A percentile compares a stretch with the other conserved stretches of the same genome.
Conservation (phyloP, 352 stramenopile species). For the Pythium coloratum region DNA sequence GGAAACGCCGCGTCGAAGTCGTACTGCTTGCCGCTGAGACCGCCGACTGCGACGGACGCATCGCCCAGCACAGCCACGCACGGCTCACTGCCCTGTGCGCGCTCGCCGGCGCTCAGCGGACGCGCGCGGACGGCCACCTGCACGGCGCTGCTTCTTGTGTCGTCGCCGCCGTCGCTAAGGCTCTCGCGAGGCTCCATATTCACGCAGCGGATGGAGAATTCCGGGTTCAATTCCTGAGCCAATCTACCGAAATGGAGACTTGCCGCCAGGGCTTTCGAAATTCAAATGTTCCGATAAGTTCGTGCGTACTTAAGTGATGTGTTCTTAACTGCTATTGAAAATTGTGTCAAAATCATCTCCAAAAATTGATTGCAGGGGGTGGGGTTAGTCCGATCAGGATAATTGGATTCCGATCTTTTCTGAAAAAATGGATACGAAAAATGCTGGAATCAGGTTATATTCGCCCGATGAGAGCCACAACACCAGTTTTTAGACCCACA, state of each 20-base stretch:
- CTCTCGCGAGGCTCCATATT: slow-evolving; percentile 14
- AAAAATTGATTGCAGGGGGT: neutral
- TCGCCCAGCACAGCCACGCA: slow-evolving; percentile 31
- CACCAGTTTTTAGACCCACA: neutral
- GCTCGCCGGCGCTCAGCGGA: slow-evolving; percentile 43
- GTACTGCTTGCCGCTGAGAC: slow-evolving; percentile 44
- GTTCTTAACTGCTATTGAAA: neutral
- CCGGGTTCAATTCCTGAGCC: neutral
- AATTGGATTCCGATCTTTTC: neutral
- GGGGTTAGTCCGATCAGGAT: neutral
- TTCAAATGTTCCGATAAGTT: slow-evolving; percentile 15
- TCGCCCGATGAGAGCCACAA: neutral
- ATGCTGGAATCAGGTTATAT: neutral
- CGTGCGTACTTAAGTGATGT: slow-evolving; percentile 12
- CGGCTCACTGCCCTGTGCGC: slow-evolving; percentile 38
- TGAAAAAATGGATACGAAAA: neutral
- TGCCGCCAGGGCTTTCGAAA: slow-evolving; percentile 6
- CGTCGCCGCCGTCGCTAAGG: neutral
- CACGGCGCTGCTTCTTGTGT: slow-evolving; percentile 31
- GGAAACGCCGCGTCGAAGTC: slow-evolving; percentile 85
- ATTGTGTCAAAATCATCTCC: too few relatives aligned
- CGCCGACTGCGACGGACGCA: slow-evolving; percentile 33
- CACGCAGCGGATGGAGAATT: neutral
- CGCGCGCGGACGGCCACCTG: slow-evolving; percentile 58
- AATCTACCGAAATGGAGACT: neutral